A percentile compares a stretch with the other conserved stretches of the same genome.
Evolutionary conservation across 2,329 filamentous ascomycete genomes (phyloP).

Genomic region (Cladosporium sp.): DNA sequence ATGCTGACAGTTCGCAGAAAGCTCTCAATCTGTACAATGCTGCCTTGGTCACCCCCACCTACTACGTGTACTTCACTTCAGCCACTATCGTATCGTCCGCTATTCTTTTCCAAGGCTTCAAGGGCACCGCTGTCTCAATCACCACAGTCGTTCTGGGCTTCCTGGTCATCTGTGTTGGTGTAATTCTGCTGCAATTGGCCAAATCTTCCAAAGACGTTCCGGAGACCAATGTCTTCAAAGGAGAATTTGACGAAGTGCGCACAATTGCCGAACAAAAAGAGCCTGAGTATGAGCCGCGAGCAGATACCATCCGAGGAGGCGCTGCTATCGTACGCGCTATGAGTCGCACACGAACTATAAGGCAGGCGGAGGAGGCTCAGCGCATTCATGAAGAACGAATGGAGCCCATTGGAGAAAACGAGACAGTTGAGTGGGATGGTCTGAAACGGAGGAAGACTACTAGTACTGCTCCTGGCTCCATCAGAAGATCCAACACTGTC

Average conservation of each 20-base stretch:
- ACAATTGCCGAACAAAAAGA: slow-evolving; percentile 94
- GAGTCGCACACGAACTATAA: slow-evolving; percentile 68
- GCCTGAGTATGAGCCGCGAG: slow-evolving; percentile 92
- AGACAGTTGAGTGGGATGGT: slow-evolving; percentile 87
- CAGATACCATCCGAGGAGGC: slow-evolving; percentile 88
- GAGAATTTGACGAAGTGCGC: slow-evolving; percentile 89
- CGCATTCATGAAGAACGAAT: slow-evolving; percentile 79
- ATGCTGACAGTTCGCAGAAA: slow-evolving; percentile 63
- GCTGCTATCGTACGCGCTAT: slow-evolving; percentile 83
- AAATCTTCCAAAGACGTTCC: slow-evolving; percentile 98
- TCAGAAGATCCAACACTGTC: slow-evolving; percentile 46
- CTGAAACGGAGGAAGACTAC: slow-evolving; percentile 68
- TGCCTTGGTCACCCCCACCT: slow-evolving; percentile 92
- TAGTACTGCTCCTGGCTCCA: slow-evolving; percentile 37
- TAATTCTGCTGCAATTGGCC: slow-evolving; percentile 89
- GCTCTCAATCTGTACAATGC: slow-evolving; percentile 96
- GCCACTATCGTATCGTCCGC: slow-evolving; percentile 92
- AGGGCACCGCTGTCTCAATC: slow-evolving; percentile 75
- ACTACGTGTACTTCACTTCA: slow-evolving; percentile 97
- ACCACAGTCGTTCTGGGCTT: slow-evolving; percentile 90
- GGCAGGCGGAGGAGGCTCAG: slow-evolving; percentile 74
- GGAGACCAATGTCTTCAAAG: slow-evolving; percentile 84
- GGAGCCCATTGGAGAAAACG: slow-evolving; percentile 72
- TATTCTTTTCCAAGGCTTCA: slow-evolving; percentile 89
- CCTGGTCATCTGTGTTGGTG: slow-evolving; percentile 86